Percentiles rank a stretch among this genome's conserved stretches.
phyloP scores from a whole-genome alignment of 2,329 filamentous ascomycete genomes.

The Ceratocystis albifundus region DNA sequence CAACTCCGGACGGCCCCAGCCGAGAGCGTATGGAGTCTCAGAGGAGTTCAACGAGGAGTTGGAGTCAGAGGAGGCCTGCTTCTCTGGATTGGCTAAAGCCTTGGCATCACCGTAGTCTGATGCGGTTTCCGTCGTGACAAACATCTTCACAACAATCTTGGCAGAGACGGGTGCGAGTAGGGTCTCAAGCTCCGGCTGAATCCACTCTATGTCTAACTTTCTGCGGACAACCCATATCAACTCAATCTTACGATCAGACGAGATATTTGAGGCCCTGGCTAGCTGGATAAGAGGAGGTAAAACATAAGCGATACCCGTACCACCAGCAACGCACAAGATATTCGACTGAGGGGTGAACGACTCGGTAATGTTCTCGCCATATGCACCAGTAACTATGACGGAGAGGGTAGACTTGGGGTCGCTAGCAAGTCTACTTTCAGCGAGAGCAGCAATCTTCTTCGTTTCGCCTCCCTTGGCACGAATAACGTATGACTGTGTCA shows the following conservation, averaged over 20 bases:
- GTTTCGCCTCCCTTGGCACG: conserved; percentile 51
- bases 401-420: conserved; percentile 27
- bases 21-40: conserved; percentile 25
- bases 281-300: conserved; percentile 32
- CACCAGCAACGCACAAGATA: conserved; percentile 33
- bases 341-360: conserved; percentile 34
- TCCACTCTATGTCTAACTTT: conserved; percentile 45
- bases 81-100: conserved; percentile 20
- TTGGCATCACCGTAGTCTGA: conserved; percentile 20
- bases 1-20: conserved; percentile 35
- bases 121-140: conserved; percentile 37
- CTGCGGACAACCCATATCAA: conserved; percentile 55
- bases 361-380: conserved; percentile 42
- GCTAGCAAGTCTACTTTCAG: conserved; percentile 31
- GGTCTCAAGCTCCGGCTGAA: conserved; percentile 43
- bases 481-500: conserved; percentile 46
- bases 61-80: conserved; percentile 26
- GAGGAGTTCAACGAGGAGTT: conserved; percentile 22
- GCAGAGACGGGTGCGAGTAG: conserved; percentile 34
- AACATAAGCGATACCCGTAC: conserved; percentile 34
- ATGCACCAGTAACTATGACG: conserved; percentile 52
- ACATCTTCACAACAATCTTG: conserved; percentile 44
- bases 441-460: conserved; percentile 39
- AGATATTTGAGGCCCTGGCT: conserved; percentile 36
- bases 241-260: conserved; percentile 39